Evolutionary conservation across 1,284 basidiomycete genomes (phyloP).

Genomic region (Cryptococcus neoformans): DNA sequence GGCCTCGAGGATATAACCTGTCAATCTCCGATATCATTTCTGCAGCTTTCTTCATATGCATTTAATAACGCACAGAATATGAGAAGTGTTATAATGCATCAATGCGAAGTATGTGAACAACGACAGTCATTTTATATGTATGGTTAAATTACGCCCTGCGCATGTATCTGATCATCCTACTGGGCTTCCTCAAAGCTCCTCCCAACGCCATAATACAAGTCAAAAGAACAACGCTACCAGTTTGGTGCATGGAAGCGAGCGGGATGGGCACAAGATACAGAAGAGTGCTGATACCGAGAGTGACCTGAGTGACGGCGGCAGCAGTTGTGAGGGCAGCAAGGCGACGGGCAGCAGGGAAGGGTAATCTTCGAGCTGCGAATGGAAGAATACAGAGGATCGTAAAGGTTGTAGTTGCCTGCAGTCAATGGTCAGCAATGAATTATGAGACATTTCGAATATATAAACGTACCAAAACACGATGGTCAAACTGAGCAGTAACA

Average conservation of each 20-base stretch:
- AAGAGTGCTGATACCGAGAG: slow-evolving; percentile 86
- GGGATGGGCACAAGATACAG: slow-evolving; percentile 92
- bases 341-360: slow-evolving; percentile 61
- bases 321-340: slow-evolving; percentile 68
- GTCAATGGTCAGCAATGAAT: slow-evolving; percentile 11
- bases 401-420: slow-evolving; percentile 79
- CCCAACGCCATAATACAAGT: slow-evolving; percentile 79
- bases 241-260: slow-evolving; percentile 91
- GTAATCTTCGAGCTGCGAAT: slow-evolving; percentile 57
- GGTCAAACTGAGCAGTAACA: slow-evolving; percentile 95
- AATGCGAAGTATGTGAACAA: no score
- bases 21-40: no score
- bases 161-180: slow-evolving; percentile 10
- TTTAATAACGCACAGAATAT: no score
- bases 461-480: slow-evolving; percentile 70
- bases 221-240: slow-evolving; percentile 83
- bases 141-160: background rate
- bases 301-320: slow-evolving; percentile 81
- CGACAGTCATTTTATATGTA: no score
- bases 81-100: no score
- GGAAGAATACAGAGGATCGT: slow-evolving; percentile 65
- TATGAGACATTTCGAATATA: slow-evolving; percentile 32
- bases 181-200: slow-evolving; percentile 67
- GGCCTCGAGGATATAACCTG: no score
- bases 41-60: no score